Percentiles rank a stretch among this genome's conserved stretches.
These are phyloP conservation scores for Escovopsis sp. DNA, from an alignment of 2,329 filamentous ascomycete genomes.

Conservation along the genomic window DNA sequence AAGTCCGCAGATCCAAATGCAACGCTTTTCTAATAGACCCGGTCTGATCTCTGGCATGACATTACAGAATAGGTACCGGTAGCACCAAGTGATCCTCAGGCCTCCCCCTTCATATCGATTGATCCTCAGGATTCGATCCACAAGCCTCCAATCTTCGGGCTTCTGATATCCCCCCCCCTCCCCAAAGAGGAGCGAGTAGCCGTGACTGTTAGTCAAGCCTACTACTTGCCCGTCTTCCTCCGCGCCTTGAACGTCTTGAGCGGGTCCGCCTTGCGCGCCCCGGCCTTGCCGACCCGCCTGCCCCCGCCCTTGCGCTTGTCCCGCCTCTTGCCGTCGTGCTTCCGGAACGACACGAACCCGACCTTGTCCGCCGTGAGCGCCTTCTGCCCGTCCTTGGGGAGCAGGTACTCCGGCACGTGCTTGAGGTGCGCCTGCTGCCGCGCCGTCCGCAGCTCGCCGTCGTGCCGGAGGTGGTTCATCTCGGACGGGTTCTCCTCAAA, in stretches of 20 bases:
- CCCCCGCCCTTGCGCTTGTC: conserved; percentile 36
- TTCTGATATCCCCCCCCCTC: no score
- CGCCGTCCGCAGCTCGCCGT: conserved; percentile 72
- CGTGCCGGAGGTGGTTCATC: conserved; percentile 74
- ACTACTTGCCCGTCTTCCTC: conserved; percentile 27
- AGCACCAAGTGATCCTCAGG: no score
- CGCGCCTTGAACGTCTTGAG: conserved; percentile 74
- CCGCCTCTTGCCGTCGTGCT: conserved; percentile 13
- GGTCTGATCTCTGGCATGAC: no score
- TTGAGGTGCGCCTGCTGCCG: conserved; percentile 79
- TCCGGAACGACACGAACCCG: conserved; percentile 60
- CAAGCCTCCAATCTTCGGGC: no score
- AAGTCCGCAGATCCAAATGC: no score
- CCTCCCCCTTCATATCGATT: no score
- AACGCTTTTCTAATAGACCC: no score
- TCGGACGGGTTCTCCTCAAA: conserved; percentile 96
- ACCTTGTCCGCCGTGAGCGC: conserved; percentile 51
- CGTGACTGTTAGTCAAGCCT: no score
- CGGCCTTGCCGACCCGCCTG: conserved; percentile 27
- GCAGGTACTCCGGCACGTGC: conserved; percentile 84
- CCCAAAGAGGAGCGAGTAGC: no score
- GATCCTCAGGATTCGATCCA: no score
- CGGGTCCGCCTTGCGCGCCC: conserved; percentile 61
- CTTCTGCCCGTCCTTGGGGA: conserved; percentile 64
- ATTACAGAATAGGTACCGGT: not conserved